Conservation (phyloP, 768 basidiomycete genomes). For the Punctularia strigosozonata region DNA sequence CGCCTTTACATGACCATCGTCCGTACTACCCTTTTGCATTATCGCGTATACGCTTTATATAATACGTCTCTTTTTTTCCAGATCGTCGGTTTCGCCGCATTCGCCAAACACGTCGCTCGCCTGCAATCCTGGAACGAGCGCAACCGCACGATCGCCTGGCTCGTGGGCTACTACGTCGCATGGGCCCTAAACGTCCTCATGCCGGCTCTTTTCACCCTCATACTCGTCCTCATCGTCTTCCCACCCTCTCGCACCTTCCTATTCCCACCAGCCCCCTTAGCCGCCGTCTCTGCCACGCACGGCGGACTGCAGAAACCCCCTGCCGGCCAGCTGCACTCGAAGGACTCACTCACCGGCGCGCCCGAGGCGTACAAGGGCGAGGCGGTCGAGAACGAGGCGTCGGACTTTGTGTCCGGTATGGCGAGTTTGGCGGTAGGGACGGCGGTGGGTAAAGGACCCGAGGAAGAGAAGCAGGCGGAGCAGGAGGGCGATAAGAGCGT, state of each 20-base stretch:
- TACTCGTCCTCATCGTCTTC: conserved; percentile 24
- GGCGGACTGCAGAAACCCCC: conserved; percentile 23
- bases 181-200: conserved; percentile 25
- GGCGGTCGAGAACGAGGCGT: conserved; percentile 27
- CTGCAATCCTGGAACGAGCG: conserved; percentile 30
- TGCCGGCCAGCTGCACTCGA: conserved; percentile 19
- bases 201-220: conserved; percentile 19
- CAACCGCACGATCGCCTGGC: conserved; percentile 17
- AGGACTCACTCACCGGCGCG: conserved; percentile 21
- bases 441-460: conserved; percentile 15
- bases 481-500: conserved; percentile 11
- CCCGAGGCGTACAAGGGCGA: conserved; percentile 24
- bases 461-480: conserved; percentile 14
- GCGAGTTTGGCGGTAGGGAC: conserved; percentile 20
- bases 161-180: conserved; percentile 23
- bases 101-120: conserved; percentile 24
- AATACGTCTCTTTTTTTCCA: too few relatives aligned
- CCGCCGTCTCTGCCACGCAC: conserved; percentile 17
- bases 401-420: conserved; percentile 20
- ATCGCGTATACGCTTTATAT: not conserved
- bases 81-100: conserved; percentile 19
- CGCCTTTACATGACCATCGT: conserved; percentile 27
- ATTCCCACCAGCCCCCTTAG: conserved; percentile 25
- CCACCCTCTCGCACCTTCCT: conserved; percentile 20
- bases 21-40: conserved; percentile 7